These are phyloP conservation scores for Gillenia trifoliata DNA, from an alignment of 306 rosid genomes.

Conservation along the genomic window DNA sequence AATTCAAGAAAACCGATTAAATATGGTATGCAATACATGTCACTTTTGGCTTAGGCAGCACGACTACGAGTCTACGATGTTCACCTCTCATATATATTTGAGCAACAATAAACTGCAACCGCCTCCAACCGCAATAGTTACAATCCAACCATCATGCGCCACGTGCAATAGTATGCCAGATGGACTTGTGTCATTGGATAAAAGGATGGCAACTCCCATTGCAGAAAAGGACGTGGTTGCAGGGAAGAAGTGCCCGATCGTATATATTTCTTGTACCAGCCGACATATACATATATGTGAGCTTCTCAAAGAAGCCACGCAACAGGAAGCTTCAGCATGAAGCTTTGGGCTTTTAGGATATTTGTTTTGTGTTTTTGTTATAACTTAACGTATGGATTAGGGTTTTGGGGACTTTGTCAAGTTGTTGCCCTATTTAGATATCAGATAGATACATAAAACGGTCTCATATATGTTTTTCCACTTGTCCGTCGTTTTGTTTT, in stretches of 20 bases:
- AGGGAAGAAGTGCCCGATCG: slow-evolving; percentile 1
- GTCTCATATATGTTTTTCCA: neutral
- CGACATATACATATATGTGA: slow-evolving; percentile 24
- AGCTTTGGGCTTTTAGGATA: slow-evolving; percentile 23
- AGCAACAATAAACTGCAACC: neutral
- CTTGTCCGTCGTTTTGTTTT: neutral
- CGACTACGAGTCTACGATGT: neutral
- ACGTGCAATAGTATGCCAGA: neutral
- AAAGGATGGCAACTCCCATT: neutral
- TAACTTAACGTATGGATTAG: slow-evolving; percentile 25
- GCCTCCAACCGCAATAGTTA: neutral
- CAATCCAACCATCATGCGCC: neutral
- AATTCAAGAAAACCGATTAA: neutral
- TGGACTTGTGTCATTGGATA: slow-evolving; percentile 12
- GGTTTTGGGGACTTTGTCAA: slow-evolving; percentile 22
- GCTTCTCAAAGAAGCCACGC: slow-evolving; percentile 62
- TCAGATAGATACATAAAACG: neutral
- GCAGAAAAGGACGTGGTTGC: neutral
- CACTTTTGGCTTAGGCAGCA: slow-evolving; percentile 5
- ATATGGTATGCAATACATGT: neutral
- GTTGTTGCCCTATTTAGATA: neutral
- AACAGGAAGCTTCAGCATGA: slow-evolving; percentile 42
- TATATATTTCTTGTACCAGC: slow-evolving; percentile 14
- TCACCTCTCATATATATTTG: neutral
- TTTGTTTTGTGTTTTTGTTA: neutral